These are phyloP conservation scores for Arachis stenosperma DNA, from an alignment of 306 rosid genomes.

Conservation along the genomic window DNA sequence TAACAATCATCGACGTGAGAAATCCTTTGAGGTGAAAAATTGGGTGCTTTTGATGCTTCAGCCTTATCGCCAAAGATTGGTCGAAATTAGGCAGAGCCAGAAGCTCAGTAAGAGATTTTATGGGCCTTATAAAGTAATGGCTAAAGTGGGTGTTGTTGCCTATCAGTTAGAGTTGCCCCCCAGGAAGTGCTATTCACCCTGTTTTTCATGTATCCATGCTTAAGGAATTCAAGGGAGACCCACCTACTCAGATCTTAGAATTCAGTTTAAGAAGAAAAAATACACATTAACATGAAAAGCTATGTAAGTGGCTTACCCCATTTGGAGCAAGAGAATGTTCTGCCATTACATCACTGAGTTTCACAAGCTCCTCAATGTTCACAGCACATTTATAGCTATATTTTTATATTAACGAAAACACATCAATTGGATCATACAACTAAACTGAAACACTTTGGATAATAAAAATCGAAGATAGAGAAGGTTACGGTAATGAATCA, in stretches of 20 bases:
- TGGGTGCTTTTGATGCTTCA: no score
- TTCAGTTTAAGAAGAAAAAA: not conserved
- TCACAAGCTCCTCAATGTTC: conserved; percentile 81
- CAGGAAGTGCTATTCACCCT: no score
- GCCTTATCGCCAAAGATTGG: no score
- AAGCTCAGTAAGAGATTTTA: no score
- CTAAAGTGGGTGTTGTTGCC: no score
- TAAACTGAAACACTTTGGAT: conserved; percentile 13
- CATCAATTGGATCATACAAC: conserved; percentile 18
- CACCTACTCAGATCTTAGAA: not conserved
- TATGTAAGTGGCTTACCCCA: conserved; percentile 60
- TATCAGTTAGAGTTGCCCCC: no score
- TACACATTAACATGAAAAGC: not conserved
- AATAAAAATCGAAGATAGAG: not conserved
- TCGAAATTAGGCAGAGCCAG: no score
- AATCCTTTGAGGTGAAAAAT: no score
- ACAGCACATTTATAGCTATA: conserved; percentile 82
- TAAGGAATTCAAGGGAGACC: no score
- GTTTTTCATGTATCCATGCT: no score
- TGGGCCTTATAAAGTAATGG: no score
- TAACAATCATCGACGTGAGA: no score
- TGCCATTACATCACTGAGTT: conserved; percentile 78
- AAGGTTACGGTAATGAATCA: conserved; percentile 89
- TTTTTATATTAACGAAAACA: conserved; percentile 43
- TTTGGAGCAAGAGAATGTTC: conserved; percentile 94